phyloP scores from a whole-genome alignment of 75 land plant species.

The Pinus albicaulis region DNA sequence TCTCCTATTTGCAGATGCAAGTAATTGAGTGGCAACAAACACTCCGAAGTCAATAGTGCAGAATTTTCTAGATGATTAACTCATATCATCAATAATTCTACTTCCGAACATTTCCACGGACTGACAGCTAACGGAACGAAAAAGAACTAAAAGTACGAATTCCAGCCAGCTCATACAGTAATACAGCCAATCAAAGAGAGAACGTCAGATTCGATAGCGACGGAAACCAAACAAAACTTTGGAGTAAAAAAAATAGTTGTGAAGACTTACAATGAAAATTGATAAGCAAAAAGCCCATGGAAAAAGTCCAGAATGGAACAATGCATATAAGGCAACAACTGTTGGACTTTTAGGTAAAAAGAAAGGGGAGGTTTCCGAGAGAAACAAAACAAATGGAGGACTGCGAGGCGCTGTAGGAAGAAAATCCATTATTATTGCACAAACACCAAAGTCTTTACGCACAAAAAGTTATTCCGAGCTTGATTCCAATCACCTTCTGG shows the following conservation, averaged over 20 bases:
- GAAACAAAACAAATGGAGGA: background rate
- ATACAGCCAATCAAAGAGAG: no score
- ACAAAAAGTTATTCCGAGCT: no score
- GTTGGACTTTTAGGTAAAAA: background rate
- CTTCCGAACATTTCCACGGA: background rate
- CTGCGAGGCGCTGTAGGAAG: no score
- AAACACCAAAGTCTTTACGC: no score
- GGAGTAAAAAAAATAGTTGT: background rate
- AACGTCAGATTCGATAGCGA: no score
- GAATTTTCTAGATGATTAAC: background rate
- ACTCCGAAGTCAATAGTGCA: background rate
- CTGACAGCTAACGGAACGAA: slow-evolving; percentile 59
- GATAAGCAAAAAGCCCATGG: slow-evolving; percentile 42
- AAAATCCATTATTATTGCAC: no score
- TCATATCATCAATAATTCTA: background rate
- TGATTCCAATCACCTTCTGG: no score
- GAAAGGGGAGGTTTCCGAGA: background rate
- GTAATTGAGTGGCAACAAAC: background rate
- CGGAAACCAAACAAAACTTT: no score
- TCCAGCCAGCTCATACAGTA: slow-evolving; percentile 29
- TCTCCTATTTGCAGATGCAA: slow-evolving; percentile 35
- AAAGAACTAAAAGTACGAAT: slow-evolving; percentile 51
- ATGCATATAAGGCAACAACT: slow-evolving; percentile 25
- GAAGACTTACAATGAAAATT: slow-evolving; percentile 45
- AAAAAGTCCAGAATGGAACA: slow-evolving; percentile 51